Conservation (phyloP, 148 eudicot genomes). For the Silene conica region DNA sequence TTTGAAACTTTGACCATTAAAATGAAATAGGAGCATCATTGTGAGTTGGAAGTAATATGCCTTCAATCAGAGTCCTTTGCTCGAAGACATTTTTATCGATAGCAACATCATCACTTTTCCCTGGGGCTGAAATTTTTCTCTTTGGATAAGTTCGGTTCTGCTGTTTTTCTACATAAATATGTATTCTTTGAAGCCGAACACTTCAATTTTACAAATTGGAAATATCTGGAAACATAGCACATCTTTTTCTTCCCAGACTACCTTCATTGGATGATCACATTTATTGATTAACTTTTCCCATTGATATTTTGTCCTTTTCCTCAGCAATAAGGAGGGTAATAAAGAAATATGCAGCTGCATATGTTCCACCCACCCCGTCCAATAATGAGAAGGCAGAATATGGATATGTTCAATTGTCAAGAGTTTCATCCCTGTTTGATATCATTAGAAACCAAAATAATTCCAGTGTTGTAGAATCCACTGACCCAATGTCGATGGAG, state of each 20-base stretch:
- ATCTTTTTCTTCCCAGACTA: background rate
- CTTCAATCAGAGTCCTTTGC: background rate
- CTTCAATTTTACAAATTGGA: constrained; percentile 3
- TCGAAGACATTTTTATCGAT: background rate
- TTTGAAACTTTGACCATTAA: no score
- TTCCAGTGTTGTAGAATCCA: constrained; percentile 39
- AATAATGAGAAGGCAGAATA: constrained; percentile 56
- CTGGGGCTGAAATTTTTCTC: background rate
- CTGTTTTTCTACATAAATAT: background rate
- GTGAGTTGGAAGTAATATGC: background rate
- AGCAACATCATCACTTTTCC: background rate
- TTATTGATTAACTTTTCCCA: background rate
- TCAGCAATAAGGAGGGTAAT: constrained; percentile 74
- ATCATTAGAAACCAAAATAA: constrained; percentile 32
- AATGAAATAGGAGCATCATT: no score
- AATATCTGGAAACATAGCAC: background rate
- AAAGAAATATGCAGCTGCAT: constrained; percentile 39
- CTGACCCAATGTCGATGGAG: constrained; percentile 80
- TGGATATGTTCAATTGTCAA: constrained; percentile 60
- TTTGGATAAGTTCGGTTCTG: background rate
- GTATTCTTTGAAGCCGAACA: background rate
- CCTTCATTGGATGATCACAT: background rate
- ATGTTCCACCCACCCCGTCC: constrained; percentile 61
- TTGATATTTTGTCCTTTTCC: constrained; percentile 13
- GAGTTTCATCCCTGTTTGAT: constrained; percentile 50